Evolutionary conservation across 1,139 yeast species (phyloP).

Genomic region (Pneumocystis jirovecii): DNA sequence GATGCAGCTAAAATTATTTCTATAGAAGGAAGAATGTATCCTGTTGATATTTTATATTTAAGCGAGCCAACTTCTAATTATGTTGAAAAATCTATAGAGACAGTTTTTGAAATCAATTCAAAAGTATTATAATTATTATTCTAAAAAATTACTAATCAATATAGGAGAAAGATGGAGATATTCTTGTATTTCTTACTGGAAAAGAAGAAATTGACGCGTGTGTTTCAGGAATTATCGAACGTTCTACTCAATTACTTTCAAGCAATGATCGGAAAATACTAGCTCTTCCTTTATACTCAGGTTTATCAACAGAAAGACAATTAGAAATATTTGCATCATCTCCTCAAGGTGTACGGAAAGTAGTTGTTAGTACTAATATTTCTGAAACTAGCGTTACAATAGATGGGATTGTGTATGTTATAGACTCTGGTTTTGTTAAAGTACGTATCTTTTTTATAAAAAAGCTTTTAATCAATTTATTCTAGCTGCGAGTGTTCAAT

Average conservation of each 20-base stretch:
- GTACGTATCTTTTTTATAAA: constrained; percentile 21
- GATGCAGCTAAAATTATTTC: constrained; percentile 22
- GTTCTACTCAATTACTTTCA: constrained; percentile 26
- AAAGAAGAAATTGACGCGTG: constrained; percentile 83
- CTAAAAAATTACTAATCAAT: constrained; percentile 29
- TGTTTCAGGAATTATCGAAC: constrained; percentile 36
- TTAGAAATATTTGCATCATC: constrained; percentile 48
- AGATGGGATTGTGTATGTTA: constrained; percentile 76
- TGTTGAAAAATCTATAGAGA: constrained; percentile 55
- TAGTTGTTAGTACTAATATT: constrained; percentile 84
- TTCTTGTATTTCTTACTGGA: constrained; percentile 66
- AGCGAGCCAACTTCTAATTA: constrained; percentile 65
- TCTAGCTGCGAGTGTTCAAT: constrained; percentile 47
- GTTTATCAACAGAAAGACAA: constrained; percentile 71
- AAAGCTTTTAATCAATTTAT: neutral
- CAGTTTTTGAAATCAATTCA: constrained; percentile 58
- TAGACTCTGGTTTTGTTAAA: constrained; percentile 80
- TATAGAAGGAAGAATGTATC: constrained; percentile 52
- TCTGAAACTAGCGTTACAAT: constrained; percentile 95
- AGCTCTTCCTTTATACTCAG: constrained; percentile 74
- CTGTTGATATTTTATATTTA: constrained; percentile 62
- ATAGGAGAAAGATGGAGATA: constrained; percentile 64
- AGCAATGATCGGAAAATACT: constrained; percentile 24
- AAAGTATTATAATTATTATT: constrained; percentile 17
- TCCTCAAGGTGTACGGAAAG: constrained; percentile 45